Evolutionary conservation across 192 early-diverging fungal genomes (phyloP).

Genomic region (Backusella luteola): DNA sequence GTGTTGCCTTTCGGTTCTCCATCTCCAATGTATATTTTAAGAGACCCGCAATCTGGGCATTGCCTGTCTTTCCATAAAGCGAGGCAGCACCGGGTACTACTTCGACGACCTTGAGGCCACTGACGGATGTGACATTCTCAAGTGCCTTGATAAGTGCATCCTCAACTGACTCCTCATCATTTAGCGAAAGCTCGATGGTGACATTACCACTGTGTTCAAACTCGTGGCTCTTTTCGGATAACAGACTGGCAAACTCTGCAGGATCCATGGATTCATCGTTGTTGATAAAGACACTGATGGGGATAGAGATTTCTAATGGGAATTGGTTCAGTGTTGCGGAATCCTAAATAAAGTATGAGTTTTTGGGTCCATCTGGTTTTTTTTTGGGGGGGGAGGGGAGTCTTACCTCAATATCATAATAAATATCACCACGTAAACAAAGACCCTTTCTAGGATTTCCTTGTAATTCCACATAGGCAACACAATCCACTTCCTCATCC

Average conservation of each 20-base stretch:
- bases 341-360: neutral
- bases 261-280: constrained; percentile 44
- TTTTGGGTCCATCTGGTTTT: neutral
- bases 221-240: constrained; percentile 42
- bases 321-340: constrained; percentile 14
- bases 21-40: constrained; percentile 38
- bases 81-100: constrained; percentile 56
- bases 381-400: too few species aligned
- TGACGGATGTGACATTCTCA: constrained; percentile 43
- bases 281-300: constrained; percentile 46
- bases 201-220: constrained; percentile 49
- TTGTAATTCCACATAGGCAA: constrained; percentile 24
- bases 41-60: constrained; percentile 52
- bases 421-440: constrained; percentile 35
- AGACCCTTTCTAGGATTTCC: constrained; percentile 26
- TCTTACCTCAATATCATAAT: constrained; percentile 35
- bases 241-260: constrained; percentile 42
- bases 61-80: constrained; percentile 54
- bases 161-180: constrained; percentile 34
- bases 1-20: constrained; percentile 25
- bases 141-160: constrained; percentile 45
- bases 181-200: constrained; percentile 28
- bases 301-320: constrained; percentile 44
- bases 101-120: constrained; percentile 56
- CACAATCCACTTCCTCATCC: constrained; percentile 19